Conservation (phyloP, 2,329 filamentous ascomycete genomes). For the Microdochium nivale region DNA sequence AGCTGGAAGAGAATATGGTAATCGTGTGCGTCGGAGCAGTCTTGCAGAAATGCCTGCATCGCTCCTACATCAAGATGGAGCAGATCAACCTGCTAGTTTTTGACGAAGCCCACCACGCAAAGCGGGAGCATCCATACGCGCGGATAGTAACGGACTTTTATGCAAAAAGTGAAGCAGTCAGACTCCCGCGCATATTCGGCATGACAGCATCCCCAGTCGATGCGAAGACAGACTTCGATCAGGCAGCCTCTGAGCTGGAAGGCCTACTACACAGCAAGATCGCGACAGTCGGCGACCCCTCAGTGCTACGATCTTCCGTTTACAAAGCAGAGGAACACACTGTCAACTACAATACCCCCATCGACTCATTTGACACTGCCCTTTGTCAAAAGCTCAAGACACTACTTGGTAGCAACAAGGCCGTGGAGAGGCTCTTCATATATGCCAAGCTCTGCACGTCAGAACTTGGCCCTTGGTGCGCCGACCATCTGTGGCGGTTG, state of each 20-base stretch:
- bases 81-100: conserved; percentile 88
- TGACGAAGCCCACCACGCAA: conserved; percentile 93
- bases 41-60: conserved; percentile 66
- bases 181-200: conserved; percentile 73
- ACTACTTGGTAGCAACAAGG: conserved; percentile 27
- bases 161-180: conserved; percentile 26
- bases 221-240: conserved; percentile 62
- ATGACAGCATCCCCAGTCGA: conserved; percentile 98
- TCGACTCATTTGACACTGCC: conserved; percentile 48
- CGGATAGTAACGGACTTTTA: conserved; percentile 88
- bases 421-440: conserved; percentile 48
- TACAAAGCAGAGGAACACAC: conserved; percentile 51
- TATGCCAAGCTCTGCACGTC: conserved; percentile 52
- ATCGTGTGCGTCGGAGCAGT: conserved; percentile 91
- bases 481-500: conserved; percentile 72
- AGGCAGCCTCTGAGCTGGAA: conserved; percentile 68
- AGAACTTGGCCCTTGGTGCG: conserved; percentile 74
- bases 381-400: conserved; percentile 51
- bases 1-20: conserved; percentile 61
- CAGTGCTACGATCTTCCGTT: conserved; percentile 48
- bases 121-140: conserved; percentile 87
- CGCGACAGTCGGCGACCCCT: conserved; percentile 55
- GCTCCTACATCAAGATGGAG: conserved; percentile 70
- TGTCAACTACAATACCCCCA: conserved; percentile 41
- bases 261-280: conserved; percentile 72